Evolutionary conservation across 768 basidiomycete genomes (phyloP).

Genomic region (Lactifluus piperatus): DNA sequence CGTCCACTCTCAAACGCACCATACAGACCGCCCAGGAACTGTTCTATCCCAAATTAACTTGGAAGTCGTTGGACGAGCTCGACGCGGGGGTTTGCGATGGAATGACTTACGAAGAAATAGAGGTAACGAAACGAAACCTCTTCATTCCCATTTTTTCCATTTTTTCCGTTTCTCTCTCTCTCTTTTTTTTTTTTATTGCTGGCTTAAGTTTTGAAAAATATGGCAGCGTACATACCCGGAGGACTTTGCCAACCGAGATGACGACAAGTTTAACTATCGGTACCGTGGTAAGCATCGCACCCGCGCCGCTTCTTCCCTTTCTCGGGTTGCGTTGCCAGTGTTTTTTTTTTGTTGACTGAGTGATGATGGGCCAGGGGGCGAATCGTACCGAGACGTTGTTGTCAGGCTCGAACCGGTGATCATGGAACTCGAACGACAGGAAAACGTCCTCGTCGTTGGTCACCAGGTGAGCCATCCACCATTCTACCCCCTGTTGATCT

Average conservation of each 20-base stretch:
- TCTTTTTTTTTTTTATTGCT: no score
- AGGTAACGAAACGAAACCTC: conserved; percentile 39
- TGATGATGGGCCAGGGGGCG: conserved; percentile 56
- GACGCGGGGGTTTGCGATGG: conserved; percentile 99
- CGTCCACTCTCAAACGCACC: conserved; percentile 91
- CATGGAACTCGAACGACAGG: conserved; percentile 97
- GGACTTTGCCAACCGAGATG: conserved; percentile 95
- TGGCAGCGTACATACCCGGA: conserved; percentile 86
- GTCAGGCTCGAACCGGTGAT: conserved; percentile 94
- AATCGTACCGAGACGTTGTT: conserved; percentile 97
- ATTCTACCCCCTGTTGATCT: not conserved
- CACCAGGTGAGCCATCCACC: conserved; percentile 55
- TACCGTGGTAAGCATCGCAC: conserved; percentile 72
- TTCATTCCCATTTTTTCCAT: not conserved
- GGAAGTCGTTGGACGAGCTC: conserved; percentile 97
- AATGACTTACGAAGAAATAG: conserved; percentile 99
- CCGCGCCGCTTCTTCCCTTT: not conserved
- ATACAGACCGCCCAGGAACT: conserved; percentile 81
- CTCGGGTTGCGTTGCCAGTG: not conserved
- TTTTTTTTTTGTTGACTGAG: not conserved
- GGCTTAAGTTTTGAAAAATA: not conserved
- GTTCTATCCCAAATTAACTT: conserved; percentile 86
- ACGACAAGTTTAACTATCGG: conserved; percentile 99
- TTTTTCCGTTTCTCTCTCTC: no score
- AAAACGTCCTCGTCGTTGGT: conserved; percentile 93